Conservation (phyloP, 2,329 filamentous ascomycete genomes). For the Onygenales sp. region DNA sequence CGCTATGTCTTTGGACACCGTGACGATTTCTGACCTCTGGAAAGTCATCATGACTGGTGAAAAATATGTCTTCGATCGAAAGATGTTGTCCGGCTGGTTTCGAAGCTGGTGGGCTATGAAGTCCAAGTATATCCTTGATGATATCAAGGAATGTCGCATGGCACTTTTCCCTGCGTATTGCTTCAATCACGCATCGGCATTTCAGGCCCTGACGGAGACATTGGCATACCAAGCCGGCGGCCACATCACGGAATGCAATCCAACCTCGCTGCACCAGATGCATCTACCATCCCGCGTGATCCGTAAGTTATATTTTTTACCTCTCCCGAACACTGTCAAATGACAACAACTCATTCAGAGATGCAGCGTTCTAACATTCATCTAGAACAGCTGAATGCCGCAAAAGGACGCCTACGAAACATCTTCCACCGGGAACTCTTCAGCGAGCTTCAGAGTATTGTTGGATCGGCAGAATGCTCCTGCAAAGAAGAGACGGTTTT, state of each 20-base stretch:
- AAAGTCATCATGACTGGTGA: neutral
- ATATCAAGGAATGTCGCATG: neutral
- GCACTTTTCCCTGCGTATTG: neutral
- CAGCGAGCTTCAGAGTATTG: neutral
- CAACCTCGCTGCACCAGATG: neutral
- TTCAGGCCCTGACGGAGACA: neutral
- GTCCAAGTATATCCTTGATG: neutral
- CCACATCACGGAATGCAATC: neutral
- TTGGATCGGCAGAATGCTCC: neutral
- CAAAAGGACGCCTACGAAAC: neutral
- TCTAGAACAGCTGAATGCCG: neutral
- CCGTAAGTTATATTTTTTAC: neutral
- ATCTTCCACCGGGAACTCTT: slow-evolving; percentile 1
- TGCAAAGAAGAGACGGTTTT: neutral
- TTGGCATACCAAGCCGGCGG: neutral
- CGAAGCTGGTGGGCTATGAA: neutral
- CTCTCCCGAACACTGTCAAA: neutral
- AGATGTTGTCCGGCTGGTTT: neutral
- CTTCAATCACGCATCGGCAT: neutral
- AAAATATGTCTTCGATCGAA: slow-evolving; percentile 1
- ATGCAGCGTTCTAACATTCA: neutral
- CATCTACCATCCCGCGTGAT: neutral
- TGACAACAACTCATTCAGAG: neutral
- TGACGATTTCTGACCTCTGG: neutral
- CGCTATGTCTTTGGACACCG: neutral